A percentile compares a stretch with the other conserved stretches of the same genome.
Conservation (phyloP, 2,329 filamentous ascomycete genomes). For the Aspergillus novoparasiticus region DNA sequence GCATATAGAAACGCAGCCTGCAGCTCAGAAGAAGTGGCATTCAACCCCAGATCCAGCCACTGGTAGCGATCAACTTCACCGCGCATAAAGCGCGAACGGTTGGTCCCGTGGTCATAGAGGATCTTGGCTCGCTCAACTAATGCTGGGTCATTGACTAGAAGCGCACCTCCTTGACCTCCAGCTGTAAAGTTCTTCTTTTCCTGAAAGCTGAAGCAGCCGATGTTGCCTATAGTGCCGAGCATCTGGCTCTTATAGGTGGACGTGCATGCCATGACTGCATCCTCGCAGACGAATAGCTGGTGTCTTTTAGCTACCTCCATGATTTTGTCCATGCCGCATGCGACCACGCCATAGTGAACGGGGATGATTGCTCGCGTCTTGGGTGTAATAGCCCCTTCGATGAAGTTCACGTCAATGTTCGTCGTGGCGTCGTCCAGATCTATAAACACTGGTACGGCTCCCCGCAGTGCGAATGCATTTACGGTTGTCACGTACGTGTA, state of each 20-base stretch:
- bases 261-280: conserved; percentile 17
- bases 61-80: conserved; percentile 15
- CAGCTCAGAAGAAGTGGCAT: conserved; percentile 11
- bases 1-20: conserved; percentile 19
- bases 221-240: conserved; percentile 19
- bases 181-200: conserved; percentile 21
- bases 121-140: conserved; percentile 11
- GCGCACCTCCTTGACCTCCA: conserved; percentile 17
- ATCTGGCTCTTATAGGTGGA: conserved; percentile 14
- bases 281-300: conserved; percentile 16
- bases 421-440: conserved; percentile 17
- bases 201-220: conserved; percentile 23
- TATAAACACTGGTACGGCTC: conserved; percentile 16
- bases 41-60: conserved; percentile 16
- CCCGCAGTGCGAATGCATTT: conserved; percentile 19
- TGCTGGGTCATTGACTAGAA: conserved; percentile 15
- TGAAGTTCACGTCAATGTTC: conserved; percentile 10
- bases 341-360: conserved; percentile 19
- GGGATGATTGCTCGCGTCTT: conserved; percentile 17
- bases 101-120: conserved; percentile 17
- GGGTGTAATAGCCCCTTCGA: conserved; percentile 13
- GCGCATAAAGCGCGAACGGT: conserved; percentile 10
- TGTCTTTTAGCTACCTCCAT: conserved; percentile 10
- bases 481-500: conserved; percentile 20
- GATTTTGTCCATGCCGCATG: conserved; percentile 18